A percentile compares a stretch with the other conserved stretches of the same genome.
phyloP scores from a whole-genome alignment of 345 rosid species.

The Lepidium didymum region DNA sequence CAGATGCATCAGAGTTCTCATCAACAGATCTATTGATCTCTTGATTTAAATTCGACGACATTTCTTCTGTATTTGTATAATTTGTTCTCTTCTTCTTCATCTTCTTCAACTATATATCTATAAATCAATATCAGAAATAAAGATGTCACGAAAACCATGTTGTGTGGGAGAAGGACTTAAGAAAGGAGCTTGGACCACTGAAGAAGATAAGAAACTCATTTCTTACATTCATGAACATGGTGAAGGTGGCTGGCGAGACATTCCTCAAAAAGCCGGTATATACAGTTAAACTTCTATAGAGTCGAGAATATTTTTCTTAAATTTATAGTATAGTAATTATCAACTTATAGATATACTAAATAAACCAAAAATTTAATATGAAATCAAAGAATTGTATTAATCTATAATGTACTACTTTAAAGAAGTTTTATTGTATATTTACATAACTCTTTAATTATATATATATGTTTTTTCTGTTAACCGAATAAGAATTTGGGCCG shows the following conservation, averaged over 20 bases:
- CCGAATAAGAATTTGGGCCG: too few relatives aligned
- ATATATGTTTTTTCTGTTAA: too few relatives aligned
- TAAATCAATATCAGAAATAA: neutral
- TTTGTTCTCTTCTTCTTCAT: neutral
- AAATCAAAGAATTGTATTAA: too few relatives aligned
- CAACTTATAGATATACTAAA: neutral
- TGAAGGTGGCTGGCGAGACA: slow-evolving; percentile 33
- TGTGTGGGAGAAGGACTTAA: slow-evolving; percentile 32
- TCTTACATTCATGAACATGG: slow-evolving; percentile 26
- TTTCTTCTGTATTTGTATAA: neutral
- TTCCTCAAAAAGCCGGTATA: slow-evolving; percentile 30
- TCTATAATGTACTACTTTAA: too few relatives aligned
- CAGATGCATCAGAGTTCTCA: slow-evolving; percentile 27
- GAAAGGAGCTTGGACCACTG: slow-evolving; percentile 32
- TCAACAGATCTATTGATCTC: slow-evolving; percentile 17
- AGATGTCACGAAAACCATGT: slow-evolving; percentile 30
- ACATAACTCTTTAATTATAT: too few relatives aligned
- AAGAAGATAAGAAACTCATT: slow-evolving; percentile 31
- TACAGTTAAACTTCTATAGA: too few relatives aligned
- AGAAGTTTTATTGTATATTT: too few relatives aligned
- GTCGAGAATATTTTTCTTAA: too few relatives aligned
- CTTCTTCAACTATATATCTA: neutral
- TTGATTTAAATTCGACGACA: slow-evolving; percentile 15
- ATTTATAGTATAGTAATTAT: too few relatives aligned
- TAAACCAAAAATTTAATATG: too few relatives aligned